Base-by-base conservation (phyloP, 805 yeast genomes). In the Candida methanosorbosa region DNA sequence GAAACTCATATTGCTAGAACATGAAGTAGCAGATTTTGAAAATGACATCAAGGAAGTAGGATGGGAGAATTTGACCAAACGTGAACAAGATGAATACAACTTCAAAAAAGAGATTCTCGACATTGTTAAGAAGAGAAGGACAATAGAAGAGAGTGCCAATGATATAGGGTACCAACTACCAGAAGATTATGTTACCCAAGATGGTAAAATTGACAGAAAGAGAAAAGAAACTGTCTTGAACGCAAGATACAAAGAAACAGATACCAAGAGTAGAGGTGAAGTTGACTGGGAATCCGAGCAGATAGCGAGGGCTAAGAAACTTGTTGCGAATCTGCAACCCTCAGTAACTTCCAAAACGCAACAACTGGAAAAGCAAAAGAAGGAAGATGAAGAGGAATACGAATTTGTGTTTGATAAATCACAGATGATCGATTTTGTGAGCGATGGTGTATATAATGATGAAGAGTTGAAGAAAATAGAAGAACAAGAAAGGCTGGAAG, bases 321-420 rank as follows among this genome's bases (percentile, higher is more conserved):
- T 33, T 43, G 41, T 34, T 34, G 22, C 38, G 5, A 43, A 34
- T 18, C 50, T 27, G 41, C 47, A 32, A 38, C 29, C 14, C 18
- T 33, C 35, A 23, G 22, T 13, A 19, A 28, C 24, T 17, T 22
- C 15, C 14, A 15, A 34, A 29, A 18, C 33, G 24, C 11, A 14
- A 26, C 14, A 7, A 12, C 17, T 11, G 7, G 14, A 4, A 5
- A 15, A 16, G 5, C 13, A 24, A 13, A 27, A 45, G 29, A 51
- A 50, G 22, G 39, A 38, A 0, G 59, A 60, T 2, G 66, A 55
- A 24, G 63, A 65, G 8, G 54, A 73, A 28, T 84, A 81, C 48
- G 94, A 82, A 11, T 85, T 66, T 58, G 90, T 85, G 0, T 81
- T 81, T 56, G 92, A 84, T 51, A 69, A 70, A 29, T 61, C 73